These are phyloP conservation scores for Lentinula lateritia DNA, from an alignment of 768 basidiomycete genomes.

Conservation along the genomic window DNA sequence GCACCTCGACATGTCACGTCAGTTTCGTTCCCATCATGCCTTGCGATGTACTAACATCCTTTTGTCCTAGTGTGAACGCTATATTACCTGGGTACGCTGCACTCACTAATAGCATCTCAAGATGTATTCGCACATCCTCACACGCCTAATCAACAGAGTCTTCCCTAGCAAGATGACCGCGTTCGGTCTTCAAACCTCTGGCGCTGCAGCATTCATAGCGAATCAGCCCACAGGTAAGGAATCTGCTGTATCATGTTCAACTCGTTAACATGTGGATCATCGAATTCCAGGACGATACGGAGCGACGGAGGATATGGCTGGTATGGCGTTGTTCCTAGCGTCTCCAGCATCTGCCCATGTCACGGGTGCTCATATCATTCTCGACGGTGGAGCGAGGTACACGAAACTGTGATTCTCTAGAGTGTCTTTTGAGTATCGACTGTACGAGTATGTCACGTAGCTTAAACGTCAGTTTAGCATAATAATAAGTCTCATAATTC, in stretches of 20 bases:
- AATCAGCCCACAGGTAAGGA: slow-evolving; percentile 59
- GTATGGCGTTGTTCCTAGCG: slow-evolving; percentile 61
- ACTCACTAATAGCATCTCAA: background rate
- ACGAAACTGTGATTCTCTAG: background rate
- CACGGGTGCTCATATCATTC: slow-evolving; percentile 64
- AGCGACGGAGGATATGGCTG: slow-evolving; percentile 61
- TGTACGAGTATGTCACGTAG: background rate
- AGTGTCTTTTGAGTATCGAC: background rate
- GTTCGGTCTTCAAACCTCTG: slow-evolving; percentile 51
- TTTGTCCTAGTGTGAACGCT: slow-evolving; percentile 63
- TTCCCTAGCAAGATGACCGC: slow-evolving; percentile 88
- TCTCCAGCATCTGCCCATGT: slow-evolving; percentile 71
- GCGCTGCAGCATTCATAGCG: slow-evolving; percentile 45
- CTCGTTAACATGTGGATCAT: background rate
- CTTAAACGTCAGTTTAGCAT: no score
- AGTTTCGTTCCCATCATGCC: slow-evolving; percentile 22
- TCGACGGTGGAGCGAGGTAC: slow-evolving; percentile 61
- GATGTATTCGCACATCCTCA: background rate
- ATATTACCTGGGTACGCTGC: slow-evolving; percentile 66
- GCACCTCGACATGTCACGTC: slow-evolving; percentile 59
- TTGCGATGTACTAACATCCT: background rate
- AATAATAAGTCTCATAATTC: no score
- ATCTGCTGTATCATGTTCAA: background rate
- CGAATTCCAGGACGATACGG: slow-evolving; percentile 55
- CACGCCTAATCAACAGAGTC: slow-evolving; percentile 31